Evolutionary conservation across 768 basidiomycete genomes (phyloP), one percentile per base, ranked within the genome.

Genomic region (Cytidiella melzeri): DNA sequence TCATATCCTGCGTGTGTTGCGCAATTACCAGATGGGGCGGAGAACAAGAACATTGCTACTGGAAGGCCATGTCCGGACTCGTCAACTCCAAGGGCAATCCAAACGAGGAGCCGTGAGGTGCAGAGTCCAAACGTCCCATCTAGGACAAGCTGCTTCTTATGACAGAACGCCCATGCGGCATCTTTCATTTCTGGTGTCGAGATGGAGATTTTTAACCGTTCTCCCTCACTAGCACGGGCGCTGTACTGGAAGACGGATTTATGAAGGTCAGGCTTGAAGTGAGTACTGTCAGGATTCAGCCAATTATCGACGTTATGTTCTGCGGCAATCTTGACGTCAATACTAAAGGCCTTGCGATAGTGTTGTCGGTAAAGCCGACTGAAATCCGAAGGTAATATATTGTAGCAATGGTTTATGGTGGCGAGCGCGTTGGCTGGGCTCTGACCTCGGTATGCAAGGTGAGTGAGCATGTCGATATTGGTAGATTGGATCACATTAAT

Each of bases 81-180:
- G 47, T 71, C 61, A 9, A 69, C 25, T 1, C 56, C 70, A 57
- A 71, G 59, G 4, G 62, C 55, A 52, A 71, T 69, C 11, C 57
- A 57, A 3, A 70, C 59, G 3, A 69, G 61, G 43, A 49, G 54
- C 18, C 48, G 21, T 1, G 39, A 27, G 38, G 50, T 41, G 26
- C 55, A 59, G 13, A 61, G 21, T 2, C 60, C 59, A 30, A 61
- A 61, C 6, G 60, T 61, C 12, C 56, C 56, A 34, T 61, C 61
- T 10, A 62, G 46, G 30, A 61, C 50, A 20, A 62, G 39, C 48
- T 61, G 60, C 24, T 40, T 44, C 4, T 36, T 28, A 38, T 63
- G 62, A 18, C 49, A 48, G 39, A 58, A 57, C 38, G 47, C 21
- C 61, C 53, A 54, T 4, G 53, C 40, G 15, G 53, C 53, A 1